Base-by-base conservation (phyloP, 2,329 filamentous ascomycete species). In the Aureobasidium sp. region DNA sequence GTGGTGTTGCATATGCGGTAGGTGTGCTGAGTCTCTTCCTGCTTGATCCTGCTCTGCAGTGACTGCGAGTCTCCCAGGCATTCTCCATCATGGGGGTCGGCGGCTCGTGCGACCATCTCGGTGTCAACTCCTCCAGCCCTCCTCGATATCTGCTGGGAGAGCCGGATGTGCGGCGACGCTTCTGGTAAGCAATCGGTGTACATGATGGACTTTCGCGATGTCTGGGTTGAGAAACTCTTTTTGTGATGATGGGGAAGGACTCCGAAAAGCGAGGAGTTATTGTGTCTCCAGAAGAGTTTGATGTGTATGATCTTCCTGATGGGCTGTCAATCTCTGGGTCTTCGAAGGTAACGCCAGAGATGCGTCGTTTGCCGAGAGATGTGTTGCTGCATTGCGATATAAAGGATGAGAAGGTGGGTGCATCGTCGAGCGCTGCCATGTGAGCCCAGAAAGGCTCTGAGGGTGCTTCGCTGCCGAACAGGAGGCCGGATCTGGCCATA, bases 1-100 rank as follows among this genome's bases (percentile, higher is more conserved):
- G 80, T 0, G 89, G 89, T 0, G 89, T 92, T 2, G 87, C 87
- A 68, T 91, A 91, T n/a, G 85, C 86, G 66, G 1, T 83, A 75
- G 27, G 74, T 81, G 41, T 80, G 78, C n/a, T 82, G 81, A 55
- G 82, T 75, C 65, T 84, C 76, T 67, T 67, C 72, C 66, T 74
- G 70, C 31, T 49, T 68, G 68, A 58, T 64, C 61, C 45, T 67
- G 58, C 12, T 20, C 20, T 27, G 31, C 58, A 52, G 7, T 61
- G 58, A 47, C 58, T 61, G 14, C 58, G 25, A 5, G 47, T 45
- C n/a, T 61, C 49, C 47, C 39, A 61, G 2, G n/a, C 31, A 36
- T 53, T 45, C 5, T 53, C 47, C 58, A 61, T 14, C 29, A 45
- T 22, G 1, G 58, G 58, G 63, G 29, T 59, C 14, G 70, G 73